Conservation (phyloP, 192 early-diverging fungal species). For the Coemansia sp. region DNA sequence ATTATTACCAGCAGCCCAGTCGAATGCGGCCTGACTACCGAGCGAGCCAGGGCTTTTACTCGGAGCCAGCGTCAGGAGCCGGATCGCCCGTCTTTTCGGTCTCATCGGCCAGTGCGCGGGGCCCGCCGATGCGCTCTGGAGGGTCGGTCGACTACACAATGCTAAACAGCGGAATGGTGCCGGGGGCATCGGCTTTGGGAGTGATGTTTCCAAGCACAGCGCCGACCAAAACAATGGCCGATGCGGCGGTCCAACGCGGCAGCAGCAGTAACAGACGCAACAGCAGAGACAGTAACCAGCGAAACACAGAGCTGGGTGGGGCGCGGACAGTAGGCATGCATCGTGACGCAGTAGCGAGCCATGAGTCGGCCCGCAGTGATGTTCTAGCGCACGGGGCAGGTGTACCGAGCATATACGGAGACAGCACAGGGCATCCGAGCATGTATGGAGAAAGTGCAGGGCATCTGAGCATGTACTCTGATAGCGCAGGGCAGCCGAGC, state of each 20-base stretch:
- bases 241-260: slow-evolving; percentile 11
- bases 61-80: slow-evolving; percentile 38
- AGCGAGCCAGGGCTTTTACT: slow-evolving; percentile 27
- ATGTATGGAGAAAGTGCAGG: too few relatives aligned
- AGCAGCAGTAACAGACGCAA: slow-evolving; percentile 16
- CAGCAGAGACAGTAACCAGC: slow-evolving; percentile 25
- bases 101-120: slow-evolving; percentile 11
- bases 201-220: slow-evolving; percentile 34
- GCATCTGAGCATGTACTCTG: too few relatives aligned
- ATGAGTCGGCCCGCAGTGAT: slow-evolving; percentile 2
- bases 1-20: slow-evolving; percentile 29
- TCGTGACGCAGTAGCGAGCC: slow-evolving; percentile 15
- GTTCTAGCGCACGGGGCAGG: slow-evolving; percentile 8
- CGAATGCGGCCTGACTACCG: slow-evolving; percentile 23
- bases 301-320: slow-evolving; percentile 8
- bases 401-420: not conserved
- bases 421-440: too few relatives aligned
- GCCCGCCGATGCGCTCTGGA: slow-evolving; percentile 2
- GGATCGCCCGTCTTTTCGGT: slow-evolving; percentile 31
- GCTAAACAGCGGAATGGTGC: slow-evolving; percentile 10
- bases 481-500: not conserved
- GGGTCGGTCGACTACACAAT: slow-evolving; percentile 26
- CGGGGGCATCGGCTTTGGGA: slow-evolving; percentile 31
- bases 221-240: slow-evolving; percentile 4
- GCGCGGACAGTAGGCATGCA: slow-evolving; percentile 4